phyloP scores from a whole-genome alignment of 2,329 filamentous ascomycete species.

The Alternaria alternata region DNA sequence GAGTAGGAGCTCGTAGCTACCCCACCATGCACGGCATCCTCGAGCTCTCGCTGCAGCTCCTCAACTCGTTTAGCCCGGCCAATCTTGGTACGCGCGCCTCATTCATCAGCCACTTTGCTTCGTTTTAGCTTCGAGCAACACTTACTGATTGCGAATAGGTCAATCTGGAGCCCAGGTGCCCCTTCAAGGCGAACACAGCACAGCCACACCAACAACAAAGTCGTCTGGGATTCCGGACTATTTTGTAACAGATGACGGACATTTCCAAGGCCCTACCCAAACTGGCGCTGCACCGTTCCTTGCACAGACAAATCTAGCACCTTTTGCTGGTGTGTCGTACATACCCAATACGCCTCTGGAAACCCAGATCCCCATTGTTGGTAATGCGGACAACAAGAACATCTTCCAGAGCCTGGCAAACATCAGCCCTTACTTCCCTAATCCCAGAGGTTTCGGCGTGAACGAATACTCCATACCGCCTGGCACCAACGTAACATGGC shows the following conservation, averaged over 20 bases:
- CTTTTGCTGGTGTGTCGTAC: conserved; percentile 67
- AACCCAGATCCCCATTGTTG: conserved; percentile 72
- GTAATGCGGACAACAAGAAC: conserved; percentile 65
- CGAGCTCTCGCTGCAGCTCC: conserved; percentile 36
- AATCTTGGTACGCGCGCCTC: conserved; percentile 25
- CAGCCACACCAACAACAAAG: conserved; percentile 32
- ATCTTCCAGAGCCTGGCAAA: conserved; percentile 77
- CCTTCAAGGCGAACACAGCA: conserved; percentile 15
- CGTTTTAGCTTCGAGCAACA: neutral
- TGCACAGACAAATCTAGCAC: conserved; percentile 73
- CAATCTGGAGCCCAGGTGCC: conserved; percentile 24
- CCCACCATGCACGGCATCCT: conserved; percentile 35
- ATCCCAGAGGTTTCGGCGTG: conserved; percentile 74
- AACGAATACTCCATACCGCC: conserved; percentile 73
- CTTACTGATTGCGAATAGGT: conserved; percentile 13
- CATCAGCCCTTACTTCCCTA: conserved; percentile 73
- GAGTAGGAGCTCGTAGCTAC: conserved; percentile 15
- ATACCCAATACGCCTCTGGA: conserved; percentile 75
- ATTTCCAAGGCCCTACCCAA: conserved; percentile 67
- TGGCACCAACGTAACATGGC: conserved; percentile 72
- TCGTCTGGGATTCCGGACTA: conserved; percentile 42
- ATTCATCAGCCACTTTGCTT: neutral
- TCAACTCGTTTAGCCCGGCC: conserved; percentile 28
- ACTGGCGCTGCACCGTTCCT: conserved; percentile 75
- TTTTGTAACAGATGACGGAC: conserved; percentile 43